These are phyloP conservation scores for Casaregolazyma lundiana DNA, from an alignment of 1,139 yeast genomes.

Conservation along the genomic window DNA sequence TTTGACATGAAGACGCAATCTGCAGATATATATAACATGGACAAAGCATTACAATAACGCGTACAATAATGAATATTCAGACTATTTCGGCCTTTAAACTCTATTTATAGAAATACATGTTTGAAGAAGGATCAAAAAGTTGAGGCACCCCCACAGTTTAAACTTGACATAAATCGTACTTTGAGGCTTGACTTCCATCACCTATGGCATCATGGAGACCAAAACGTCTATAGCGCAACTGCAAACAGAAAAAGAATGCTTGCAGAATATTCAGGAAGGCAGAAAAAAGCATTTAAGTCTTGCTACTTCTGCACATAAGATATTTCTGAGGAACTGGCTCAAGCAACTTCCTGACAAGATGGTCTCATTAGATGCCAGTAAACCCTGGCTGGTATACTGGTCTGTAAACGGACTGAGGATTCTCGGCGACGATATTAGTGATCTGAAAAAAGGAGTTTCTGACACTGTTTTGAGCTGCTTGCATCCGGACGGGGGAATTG, in stretches of 20 bases:
- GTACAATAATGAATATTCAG: too few species aligned
- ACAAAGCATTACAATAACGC: too few species aligned
- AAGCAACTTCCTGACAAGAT: slow-evolving; percentile 47
- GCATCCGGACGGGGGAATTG: slow-evolving; percentile 58
- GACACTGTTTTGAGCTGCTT: slow-evolving; percentile 33
- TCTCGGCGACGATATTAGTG: slow-evolving; percentile 34
- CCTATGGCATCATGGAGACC: slow-evolving; percentile 1
- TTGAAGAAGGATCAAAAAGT: too few species aligned
- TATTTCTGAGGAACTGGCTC: slow-evolving; percentile 41
- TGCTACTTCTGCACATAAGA: slow-evolving; percentile 35
- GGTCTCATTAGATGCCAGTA: slow-evolving; percentile 71
- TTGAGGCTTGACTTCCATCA: background rate
- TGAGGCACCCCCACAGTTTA: too few species aligned
- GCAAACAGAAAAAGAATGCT: slow-evolving; percentile 1
- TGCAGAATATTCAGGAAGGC: slow-evolving; percentile 2
- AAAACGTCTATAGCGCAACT: slow-evolving; percentile 3
- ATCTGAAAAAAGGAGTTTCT: slow-evolving; percentile 25
- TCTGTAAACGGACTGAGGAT: slow-evolving; percentile 51
- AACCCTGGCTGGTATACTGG: slow-evolving; percentile 92
- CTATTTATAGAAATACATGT: too few species aligned
- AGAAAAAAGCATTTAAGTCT: slow-evolving; percentile 18
- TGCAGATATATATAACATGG: too few species aligned
- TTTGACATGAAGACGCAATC: too few species aligned
- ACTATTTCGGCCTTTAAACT: too few species aligned
- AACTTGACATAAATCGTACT: too few species aligned